phyloP scores from a whole-genome alignment of 768 basidiomycete genomes.

The Leccinum boreale region DNA sequence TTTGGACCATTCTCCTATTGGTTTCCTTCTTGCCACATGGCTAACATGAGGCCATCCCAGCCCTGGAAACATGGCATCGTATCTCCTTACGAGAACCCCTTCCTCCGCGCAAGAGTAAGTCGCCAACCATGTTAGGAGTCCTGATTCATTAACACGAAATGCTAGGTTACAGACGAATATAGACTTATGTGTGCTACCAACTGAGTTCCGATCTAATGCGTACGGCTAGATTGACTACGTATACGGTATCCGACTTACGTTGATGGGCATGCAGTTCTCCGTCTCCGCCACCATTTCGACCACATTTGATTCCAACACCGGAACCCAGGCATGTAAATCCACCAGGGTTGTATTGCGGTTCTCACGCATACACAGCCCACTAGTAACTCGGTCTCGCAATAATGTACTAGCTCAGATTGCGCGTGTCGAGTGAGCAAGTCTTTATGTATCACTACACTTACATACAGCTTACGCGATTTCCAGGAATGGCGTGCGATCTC shows the following conservation, averaged over 20 bases:
- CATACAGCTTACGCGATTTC: constrained; percentile 1
- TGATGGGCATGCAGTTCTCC: constrained; percentile 9
- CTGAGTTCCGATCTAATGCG: constrained; percentile 21
- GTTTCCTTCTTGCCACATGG: neutral
- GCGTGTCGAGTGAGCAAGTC: constrained; percentile 10
- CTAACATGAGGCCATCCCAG: constrained; percentile 23
- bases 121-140: neutral
- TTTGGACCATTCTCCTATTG: neutral
- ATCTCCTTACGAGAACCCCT: constrained; percentile 23
- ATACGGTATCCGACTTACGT: neutral
- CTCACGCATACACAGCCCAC: constrained; percentile 20
- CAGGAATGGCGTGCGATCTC: constrained; percentile 9
- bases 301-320: constrained; percentile 28
- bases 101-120: constrained; percentile 20
- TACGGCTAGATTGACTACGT: constrained; percentile 9
- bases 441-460: neutral
- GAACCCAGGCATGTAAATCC: constrained; percentile 27
- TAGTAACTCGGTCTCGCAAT: constrained; percentile 18
- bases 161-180: constrained; percentile 7
- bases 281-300: constrained; percentile 19
- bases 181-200: constrained; percentile 17
- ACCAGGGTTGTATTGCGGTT: neutral
- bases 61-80: constrained; percentile 32
- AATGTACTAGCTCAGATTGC: constrained; percentile 4
- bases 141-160: neutral